Base-by-base conservation (phyloP, 495 filamentous ascomycete genomes). In the Neurospora cerealis region DNA sequence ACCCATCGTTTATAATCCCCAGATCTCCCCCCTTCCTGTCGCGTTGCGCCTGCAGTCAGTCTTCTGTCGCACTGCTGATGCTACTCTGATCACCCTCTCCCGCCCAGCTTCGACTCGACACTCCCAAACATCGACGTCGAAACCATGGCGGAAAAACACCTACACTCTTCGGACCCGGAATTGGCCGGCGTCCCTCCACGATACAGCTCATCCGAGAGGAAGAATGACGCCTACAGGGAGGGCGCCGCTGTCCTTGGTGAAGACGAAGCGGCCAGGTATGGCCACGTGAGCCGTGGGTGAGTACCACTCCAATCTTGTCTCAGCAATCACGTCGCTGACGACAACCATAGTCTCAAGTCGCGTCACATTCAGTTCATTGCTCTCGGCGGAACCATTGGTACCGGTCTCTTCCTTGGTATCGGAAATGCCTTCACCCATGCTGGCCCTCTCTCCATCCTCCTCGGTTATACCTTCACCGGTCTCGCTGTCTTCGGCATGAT, bases 351-450 rank as follows among this genome's bases (percentile, higher is more conserved):
- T 10, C 80, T 77, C 17, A 77, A 77, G 74, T 75, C 85, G 5
- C 83, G 88, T 6, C 88, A 90, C 75, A 84, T 88, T 32, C 87
- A 89, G 77, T 88, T 90, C 86, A 89, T 90, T 48, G 88, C 88
- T 9, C 87, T 90, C 71, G 88, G 87, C 11, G 88, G 88, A 37
- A 89, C 88, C 9, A 91, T 90, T 71, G 88, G 89, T 13, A 92
- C 89, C 7, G 90, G 89, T 66, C 80, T 92, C 60, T 91, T 91
- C 79, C 82, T 91, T 38, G 88, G 89, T 46, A 86, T 85, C 1
- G 89, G 89, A 17, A 84, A 84, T 54, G 87, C 87, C 2, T 83
- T 91, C 37, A 81, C 86, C 4, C 85, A 79, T 28, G 88, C 87
- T 54, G 89, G 89, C 7, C 89, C 89, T 24, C 86, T 87, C 15